A percentile compares a stretch with the other conserved stretches of the same genome.
These are phyloP conservation scores for Agrocybe pediades DNA, from an alignment of 768 basidiomycete genomes.

Conservation along the genomic window DNA sequence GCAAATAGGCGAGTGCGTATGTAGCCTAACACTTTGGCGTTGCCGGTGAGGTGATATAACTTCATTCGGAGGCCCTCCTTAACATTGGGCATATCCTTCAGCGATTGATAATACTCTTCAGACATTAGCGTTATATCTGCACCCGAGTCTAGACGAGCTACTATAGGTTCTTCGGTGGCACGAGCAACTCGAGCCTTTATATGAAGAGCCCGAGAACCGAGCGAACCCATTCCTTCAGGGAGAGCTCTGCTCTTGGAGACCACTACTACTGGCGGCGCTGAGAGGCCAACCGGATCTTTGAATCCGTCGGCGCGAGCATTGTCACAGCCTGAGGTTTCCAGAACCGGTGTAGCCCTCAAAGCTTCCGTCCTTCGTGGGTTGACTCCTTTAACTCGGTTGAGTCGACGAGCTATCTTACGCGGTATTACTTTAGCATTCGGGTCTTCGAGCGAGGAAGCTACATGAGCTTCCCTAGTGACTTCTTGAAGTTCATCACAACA, in stretches of 20 bases:
- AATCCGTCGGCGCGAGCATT: too few species aligned
- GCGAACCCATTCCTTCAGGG: slow-evolving; percentile 10
- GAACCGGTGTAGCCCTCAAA: not conserved
- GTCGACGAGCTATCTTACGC: not conserved
- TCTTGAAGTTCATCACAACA: not conserved
- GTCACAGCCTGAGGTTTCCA: too few species aligned
- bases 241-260: not conserved
- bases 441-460: too few species aligned
- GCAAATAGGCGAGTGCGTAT: slow-evolving; percentile 9
- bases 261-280: not conserved
- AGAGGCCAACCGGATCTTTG: not conserved
- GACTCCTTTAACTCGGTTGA: too few species aligned
- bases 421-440: too few species aligned
- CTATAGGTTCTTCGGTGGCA: not conserved
- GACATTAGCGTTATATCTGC: slow-evolving; percentile 12
- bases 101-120: slow-evolving; percentile 8
- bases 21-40: too few species aligned
- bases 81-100: slow-evolving; percentile 1
- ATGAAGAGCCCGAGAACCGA: slow-evolving; percentile 6
- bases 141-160: not conserved
- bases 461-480: not conserved
- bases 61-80: too few species aligned
- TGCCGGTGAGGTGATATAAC: too few species aligned
- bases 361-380: too few species aligned
- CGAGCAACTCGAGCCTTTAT: slow-evolving; percentile 3